Conservation (phyloP, 2,329 filamentous ascomycete genomes). For the Keithomyces neogunnii region DNA sequence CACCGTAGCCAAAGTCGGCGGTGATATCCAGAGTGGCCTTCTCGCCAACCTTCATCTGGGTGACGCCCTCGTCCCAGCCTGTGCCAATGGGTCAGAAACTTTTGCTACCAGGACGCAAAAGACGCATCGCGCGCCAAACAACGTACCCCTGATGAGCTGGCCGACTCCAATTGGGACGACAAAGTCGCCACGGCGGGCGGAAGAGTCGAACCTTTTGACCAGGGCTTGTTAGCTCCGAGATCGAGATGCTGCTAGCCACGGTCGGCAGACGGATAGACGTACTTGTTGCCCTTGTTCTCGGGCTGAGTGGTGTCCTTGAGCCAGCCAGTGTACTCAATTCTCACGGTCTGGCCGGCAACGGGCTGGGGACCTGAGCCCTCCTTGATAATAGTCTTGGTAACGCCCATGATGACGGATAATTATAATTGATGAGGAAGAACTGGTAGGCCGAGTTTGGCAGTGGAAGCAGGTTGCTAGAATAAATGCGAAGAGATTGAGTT, state of each 20-base stretch:
- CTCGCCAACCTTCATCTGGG: slow-evolving; percentile 82
- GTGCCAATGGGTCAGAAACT: background rate
- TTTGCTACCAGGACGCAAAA: slow-evolving; percentile 2
- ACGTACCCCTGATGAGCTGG: slow-evolving; percentile 73
- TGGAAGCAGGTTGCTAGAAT: background rate
- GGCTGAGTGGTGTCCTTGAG: slow-evolving; percentile 59
- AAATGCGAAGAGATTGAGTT: background rate
- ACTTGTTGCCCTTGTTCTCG: slow-evolving; percentile 65
- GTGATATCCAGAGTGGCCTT: slow-evolving; percentile 78
- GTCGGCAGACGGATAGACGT: slow-evolving; percentile 25
- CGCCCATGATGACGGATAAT: slow-evolving; percentile 51
- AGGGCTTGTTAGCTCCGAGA: slow-evolving; percentile 24
- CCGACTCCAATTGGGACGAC: slow-evolving; percentile 71
- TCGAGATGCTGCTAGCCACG: background rate
- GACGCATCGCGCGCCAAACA: background rate
- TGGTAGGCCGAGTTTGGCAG: background rate
- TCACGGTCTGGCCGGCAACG: slow-evolving; percentile 60
- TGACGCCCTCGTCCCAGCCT: slow-evolving; percentile 84
- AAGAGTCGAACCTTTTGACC: slow-evolving; percentile 67
- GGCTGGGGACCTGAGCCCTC: slow-evolving; percentile 58
- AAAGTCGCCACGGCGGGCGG: slow-evolving; percentile 69
- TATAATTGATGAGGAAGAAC: background rate
- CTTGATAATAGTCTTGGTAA: slow-evolving; percentile 57
- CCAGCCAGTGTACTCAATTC: slow-evolving; percentile 87
- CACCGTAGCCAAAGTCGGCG: slow-evolving; percentile 18